Conservation (phyloP, 2,329 filamentous ascomycete species). For the Acephala macrosclerotiorum region DNA sequence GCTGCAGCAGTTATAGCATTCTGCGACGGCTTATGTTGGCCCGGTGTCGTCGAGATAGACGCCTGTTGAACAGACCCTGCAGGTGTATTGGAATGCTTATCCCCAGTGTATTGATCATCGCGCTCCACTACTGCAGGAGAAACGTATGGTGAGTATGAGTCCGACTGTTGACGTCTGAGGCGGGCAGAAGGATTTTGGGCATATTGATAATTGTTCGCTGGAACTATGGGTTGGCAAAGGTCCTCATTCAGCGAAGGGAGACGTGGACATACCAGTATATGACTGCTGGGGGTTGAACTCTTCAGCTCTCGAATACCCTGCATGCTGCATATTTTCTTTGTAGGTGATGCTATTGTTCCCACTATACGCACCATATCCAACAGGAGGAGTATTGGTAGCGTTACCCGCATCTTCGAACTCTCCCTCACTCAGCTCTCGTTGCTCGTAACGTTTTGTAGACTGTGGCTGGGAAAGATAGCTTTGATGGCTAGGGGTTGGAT, state of each 20-base stretch:
- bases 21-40: constrained; percentile 24
- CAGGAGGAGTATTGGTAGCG: constrained; percentile 22
- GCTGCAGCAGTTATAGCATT: constrained; percentile 9
- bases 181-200: constrained; percentile 27
- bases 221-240: constrained; percentile 13
- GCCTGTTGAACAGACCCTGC: constrained; percentile 15
- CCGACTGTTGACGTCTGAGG: constrained; percentile 33
- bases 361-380: constrained; percentile 42
- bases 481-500: constrained; percentile 29
- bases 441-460: constrained; percentile 56
- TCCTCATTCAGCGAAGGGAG: background rate
- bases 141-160: constrained; percentile 40
- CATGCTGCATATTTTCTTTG: constrained; percentile 34
- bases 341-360: constrained; percentile 35
- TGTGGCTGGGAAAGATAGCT: constrained; percentile 35
- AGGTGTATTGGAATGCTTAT: constrained; percentile 20
- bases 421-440: constrained; percentile 79
- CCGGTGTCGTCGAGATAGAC: constrained; percentile 15
- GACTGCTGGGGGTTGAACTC: constrained; percentile 31
- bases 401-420: constrained; percentile 60
- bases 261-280: constrained; percentile 31
- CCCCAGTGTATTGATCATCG: constrained; percentile 25
- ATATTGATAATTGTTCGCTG: constrained; percentile 35
- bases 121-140: constrained; percentile 28
- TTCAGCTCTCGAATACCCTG: constrained; percentile 32